Evolutionary conservation across 768 basidiomycete species (phyloP), one percentile per base, ranked within the genome.

Genomic region (Phlebiopsis flavidoalba): DNA sequence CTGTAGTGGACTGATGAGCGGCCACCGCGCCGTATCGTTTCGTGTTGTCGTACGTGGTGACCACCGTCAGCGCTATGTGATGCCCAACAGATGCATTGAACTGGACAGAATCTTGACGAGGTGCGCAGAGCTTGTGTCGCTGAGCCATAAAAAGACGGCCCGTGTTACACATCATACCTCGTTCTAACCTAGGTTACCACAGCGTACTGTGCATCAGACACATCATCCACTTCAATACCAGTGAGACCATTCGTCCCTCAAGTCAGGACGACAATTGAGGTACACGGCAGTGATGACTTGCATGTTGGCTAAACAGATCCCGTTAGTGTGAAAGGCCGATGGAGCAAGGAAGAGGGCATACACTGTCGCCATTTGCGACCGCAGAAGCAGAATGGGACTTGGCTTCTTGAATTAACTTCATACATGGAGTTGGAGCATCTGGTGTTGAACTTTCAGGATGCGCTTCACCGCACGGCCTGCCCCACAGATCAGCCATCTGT

Each of bases 261-360:
- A 80, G 70, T 98, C 96, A 8, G 97, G 97, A 57, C 97, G 83
- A 71, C 95, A 98, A 69, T 98, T 97, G 60, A 98, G 79, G 73
- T 99, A 99, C 65, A 99, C 98, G 17, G 95, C 87, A 8, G 97
- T 99, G 66, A 99, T 98, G 59, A 98, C 92, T 75, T 99, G 98
- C 97, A 99, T 99, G 73, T 98, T 99, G 21, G 93, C 96, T 98
- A 69, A 14, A 14, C 57, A 45, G 56, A 60, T 33, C 24, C 8
- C 60, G 53, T 51, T 45, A 31, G 21, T 21, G 19, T 59, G 46
- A 56, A 59, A 56, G 52, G 53, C 48, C 21, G 43, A 43, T 12
- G 10, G 2, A 4, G 40, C 40, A 12, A 14, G 14, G 2, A 43
- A 43, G 10, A 10, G 52, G 11, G 17, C 84, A 67, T 74, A 97